These are phyloP conservation scores for Exophiala viscosa DNA, from an alignment of 2,329 filamentous ascomycete genomes.

Conservation along the genomic window DNA sequence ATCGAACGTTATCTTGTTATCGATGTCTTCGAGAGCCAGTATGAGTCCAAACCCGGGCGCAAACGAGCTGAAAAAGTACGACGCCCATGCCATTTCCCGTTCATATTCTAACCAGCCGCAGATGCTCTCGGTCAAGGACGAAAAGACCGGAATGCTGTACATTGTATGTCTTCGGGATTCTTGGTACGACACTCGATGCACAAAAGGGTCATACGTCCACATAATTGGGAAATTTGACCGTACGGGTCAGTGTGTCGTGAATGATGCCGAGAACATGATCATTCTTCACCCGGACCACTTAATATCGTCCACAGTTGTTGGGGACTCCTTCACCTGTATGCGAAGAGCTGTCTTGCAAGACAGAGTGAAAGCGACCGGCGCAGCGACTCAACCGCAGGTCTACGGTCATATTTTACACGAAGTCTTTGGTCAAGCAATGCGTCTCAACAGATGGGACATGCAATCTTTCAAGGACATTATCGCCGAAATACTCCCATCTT, in stretches of 20 bases:
- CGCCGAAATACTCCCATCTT: conserved; percentile 64
- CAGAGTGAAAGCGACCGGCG: conserved; percentile 84
- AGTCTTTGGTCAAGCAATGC: conserved; percentile 86
- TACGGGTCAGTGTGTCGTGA: conserved; percentile 71
- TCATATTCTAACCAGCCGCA: conserved; percentile 38
- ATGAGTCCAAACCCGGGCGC: conserved; percentile 60
- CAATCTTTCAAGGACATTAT: conserved; percentile 65
- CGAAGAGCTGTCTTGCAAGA: conserved; percentile 91
- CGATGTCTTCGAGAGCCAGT: conserved; percentile 67
- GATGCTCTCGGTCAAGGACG: conserved; percentile 78
- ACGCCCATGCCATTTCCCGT: background rate
- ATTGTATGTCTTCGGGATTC: conserved; percentile 75
- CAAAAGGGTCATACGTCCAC: conserved; percentile 73
- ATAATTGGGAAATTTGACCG: conserved; percentile 73
- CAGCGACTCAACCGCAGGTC: conserved; percentile 73
- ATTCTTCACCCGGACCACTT: conserved; percentile 94
- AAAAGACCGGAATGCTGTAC: conserved; percentile 63
- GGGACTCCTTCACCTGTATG: conserved; percentile 91
- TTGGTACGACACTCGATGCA: conserved; percentile 79
- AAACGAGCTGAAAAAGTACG: conserved; percentile 68
- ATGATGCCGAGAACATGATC: conserved; percentile 77
- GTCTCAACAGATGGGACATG: conserved; percentile 75
- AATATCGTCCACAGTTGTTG: conserved; percentile 89
- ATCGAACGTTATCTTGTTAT: conserved; percentile 86
- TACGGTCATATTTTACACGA: conserved; percentile 95